phyloP scores from a whole-genome alignment of 495 filamentous ascomycete genomes.

The Penicillium argentinense region DNA sequence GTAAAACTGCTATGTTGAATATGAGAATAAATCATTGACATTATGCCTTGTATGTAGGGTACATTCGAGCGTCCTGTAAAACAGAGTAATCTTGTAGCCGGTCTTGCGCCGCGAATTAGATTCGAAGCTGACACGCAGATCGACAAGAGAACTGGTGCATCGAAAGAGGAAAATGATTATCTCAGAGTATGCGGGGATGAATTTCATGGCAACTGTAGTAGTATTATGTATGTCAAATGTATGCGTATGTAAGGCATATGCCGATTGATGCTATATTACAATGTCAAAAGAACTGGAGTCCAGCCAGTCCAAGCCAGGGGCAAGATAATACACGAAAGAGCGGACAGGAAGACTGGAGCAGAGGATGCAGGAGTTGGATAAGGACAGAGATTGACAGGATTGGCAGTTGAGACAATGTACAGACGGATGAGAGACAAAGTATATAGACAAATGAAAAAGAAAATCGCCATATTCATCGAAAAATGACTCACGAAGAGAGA shows the following conservation, averaged over 20 bases:
- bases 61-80: too few relatives aligned
- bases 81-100: too few relatives aligned
- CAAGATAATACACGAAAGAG: slow-evolving; percentile 24
- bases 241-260: slow-evolving; percentile 22
- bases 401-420: slow-evolving; percentile 26
- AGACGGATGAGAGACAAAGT: slow-evolving; percentile 16
- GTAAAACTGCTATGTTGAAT: too few relatives aligned
- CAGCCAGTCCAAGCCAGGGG: slow-evolving; percentile 20
- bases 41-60: too few relatives aligned
- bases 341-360: slow-evolving; percentile 6
- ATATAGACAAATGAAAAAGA: slow-evolving; percentile 38
- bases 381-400: slow-evolving; percentile 16
- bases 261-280: slow-evolving; percentile 43
- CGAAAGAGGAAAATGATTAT: too few relatives aligned
- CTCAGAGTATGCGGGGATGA: too few relatives aligned
- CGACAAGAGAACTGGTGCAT: too few relatives aligned
- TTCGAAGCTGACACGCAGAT: too few relatives aligned
- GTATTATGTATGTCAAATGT: slow-evolving; percentile 15
- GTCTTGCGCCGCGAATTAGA: too few relatives aligned
- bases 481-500: slow-evolving; percentile 19
- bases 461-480: slow-evolving; percentile 21
- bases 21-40: too few relatives aligned
- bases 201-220: too few relatives aligned
- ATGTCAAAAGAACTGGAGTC: slow-evolving; percentile 27
- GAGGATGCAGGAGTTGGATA: slow-evolving; percentile 6